Conservation (phyloP, 148 eudicot genomes). For the Persicaria tinctoria region DNA sequence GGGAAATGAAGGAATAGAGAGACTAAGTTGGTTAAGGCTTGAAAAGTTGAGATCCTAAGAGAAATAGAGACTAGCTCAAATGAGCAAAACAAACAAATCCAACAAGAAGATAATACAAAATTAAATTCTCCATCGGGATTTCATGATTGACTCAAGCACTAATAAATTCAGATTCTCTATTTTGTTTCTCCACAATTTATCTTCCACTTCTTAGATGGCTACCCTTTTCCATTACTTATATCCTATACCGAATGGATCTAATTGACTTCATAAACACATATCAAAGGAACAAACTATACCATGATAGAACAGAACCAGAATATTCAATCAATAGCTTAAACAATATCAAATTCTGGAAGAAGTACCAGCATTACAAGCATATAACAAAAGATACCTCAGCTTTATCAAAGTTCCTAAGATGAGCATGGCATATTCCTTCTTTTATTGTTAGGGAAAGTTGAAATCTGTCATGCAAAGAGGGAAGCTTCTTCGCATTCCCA, state of each 20-base stretch:
- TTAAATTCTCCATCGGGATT: too few relatives aligned
- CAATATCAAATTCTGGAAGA: not conserved
- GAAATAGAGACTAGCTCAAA: not conserved
- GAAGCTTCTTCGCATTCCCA: constrained; percentile 38
- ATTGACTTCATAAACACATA: not conserved
- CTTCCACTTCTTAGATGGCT: not conserved
- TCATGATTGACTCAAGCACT: not conserved
- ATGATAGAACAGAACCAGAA: not conserved
- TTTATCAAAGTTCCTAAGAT: constrained; percentile 59
- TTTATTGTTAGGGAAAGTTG: constrained; percentile 43
- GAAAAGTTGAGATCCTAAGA: too few relatives aligned
- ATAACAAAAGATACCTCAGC: constrained; percentile 53
- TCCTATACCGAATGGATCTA: not conserved
- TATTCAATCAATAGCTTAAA: not conserved
- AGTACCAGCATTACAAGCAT: not conserved
- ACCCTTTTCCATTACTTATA: not conserved
- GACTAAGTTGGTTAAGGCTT: not conserved
- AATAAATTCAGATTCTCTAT: not conserved
- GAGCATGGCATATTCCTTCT: constrained; percentile 75
- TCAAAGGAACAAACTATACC: not conserved
- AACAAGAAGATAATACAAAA: too few relatives aligned
- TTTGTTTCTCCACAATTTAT: not conserved
- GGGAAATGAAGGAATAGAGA: not conserved
- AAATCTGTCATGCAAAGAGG: constrained; percentile 30
- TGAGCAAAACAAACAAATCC: not conserved